Base-by-base conservation (phyloP, 2,329 filamentous ascomycete genomes). In the Aspergillus ochraceoroseus region DNA sequence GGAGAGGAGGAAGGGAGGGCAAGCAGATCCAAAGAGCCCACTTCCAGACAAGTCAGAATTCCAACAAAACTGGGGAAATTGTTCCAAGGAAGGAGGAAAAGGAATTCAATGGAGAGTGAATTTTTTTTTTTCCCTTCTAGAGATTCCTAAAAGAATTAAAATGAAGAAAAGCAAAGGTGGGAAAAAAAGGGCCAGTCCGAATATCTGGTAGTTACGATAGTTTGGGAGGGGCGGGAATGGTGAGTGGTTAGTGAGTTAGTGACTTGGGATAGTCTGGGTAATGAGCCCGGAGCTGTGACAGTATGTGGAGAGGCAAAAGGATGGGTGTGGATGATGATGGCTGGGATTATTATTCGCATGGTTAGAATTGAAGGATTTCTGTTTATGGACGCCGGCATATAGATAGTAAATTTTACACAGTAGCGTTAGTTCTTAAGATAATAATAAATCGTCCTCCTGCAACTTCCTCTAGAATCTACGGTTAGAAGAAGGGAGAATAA, bases 381-480 rank as follows among this genome's bases (percentile, higher is more conserved):
- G 46, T 55, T 56, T 53, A 47, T 49, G 44, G 49, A 43, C 32
- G 37, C 48, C 46, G 46, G 49, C 54, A 58, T 51, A 43, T 38
- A 32, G 30, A 33, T 41, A 40, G 35, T 27, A 37, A 35, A 38
- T 26, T 41, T 42, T 44, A 30, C 36, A 41, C 38, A 38, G 32
- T 43, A 43, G 38, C 32, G 39, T 40, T 44, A 30, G 38, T 32
- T 39, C 22, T 44, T 30, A 20, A 35, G 25, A 38, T 45, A 42
- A 42, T 37, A 30, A 36, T 22, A 35, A 43, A 26, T 15, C 15
- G 26, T 17, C 20, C 22, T 25, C 26, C 15, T 14, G 15, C 14
- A 17, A 26, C 19, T 17, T 40, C 13, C 30, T 15, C 14, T 22
- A 22, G 20, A 5, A 22, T 22, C 20, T 22, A 9, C 9, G 20